Evolutionary conservation across 106 monocot genomes (phyloP).

Genomic region (Gastrodia elata): DNA sequence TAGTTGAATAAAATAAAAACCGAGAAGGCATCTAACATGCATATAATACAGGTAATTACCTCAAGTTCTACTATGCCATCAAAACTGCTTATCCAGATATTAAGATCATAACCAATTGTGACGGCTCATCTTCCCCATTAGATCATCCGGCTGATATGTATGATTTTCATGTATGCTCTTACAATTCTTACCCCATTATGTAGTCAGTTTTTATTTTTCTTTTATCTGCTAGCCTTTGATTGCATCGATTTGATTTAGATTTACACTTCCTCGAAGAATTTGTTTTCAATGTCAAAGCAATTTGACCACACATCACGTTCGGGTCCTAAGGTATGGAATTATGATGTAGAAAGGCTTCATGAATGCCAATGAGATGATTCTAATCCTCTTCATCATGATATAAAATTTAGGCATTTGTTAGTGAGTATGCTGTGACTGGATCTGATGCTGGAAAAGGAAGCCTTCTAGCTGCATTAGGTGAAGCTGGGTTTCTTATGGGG

Average conservation of each 20-base stretch:
- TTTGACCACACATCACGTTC: slow-evolving; percentile 62
- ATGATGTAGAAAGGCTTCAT: not conserved
- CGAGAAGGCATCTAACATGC: not conserved
- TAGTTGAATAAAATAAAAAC: not conserved
- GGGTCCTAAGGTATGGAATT: slow-evolving; percentile 65
- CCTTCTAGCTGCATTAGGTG: slow-evolving; percentile 74
- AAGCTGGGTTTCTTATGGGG: slow-evolving; percentile 95
- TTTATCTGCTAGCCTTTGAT: not conserved
- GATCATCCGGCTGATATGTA: slow-evolving; percentile 94
- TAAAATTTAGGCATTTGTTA: slow-evolving; percentile 75
- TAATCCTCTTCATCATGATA: not conserved
- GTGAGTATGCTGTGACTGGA: slow-evolving; percentile 96
- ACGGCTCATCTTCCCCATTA: slow-evolving; percentile 47
- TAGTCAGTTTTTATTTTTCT: not conserved
- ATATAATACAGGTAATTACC: slow-evolving; percentile 59
- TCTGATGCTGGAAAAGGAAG: slow-evolving; percentile 87
- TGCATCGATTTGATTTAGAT: slow-evolving; percentile 28
- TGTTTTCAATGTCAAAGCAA: slow-evolving; percentile 62
- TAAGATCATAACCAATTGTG: slow-evolving; percentile 78
- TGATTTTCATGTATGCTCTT: slow-evolving; percentile 75
- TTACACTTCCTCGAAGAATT: slow-evolving; percentile 55
- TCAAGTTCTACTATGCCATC: slow-evolving; percentile 78
- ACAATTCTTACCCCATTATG: not conserved
- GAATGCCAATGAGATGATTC: not conserved
- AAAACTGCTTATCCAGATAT: slow-evolving; percentile 84